Base-by-base conservation (phyloP, 371 early-diverging fungal species). In the Saksenaea vasiformis region DNA sequence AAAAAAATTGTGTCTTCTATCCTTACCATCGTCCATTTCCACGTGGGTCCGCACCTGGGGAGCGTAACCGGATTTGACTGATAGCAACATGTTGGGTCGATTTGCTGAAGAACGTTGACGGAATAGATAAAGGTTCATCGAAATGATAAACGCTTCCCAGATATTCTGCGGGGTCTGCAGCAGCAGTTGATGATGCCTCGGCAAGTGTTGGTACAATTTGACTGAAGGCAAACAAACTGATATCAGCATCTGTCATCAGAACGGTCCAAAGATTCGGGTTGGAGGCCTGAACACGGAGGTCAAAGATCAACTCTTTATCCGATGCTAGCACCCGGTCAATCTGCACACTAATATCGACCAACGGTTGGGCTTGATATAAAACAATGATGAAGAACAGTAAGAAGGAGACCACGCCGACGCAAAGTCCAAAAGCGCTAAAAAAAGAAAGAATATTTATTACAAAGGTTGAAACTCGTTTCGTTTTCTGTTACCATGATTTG, bases 231-330 rank as follows among this genome's bases (percentile, higher is more conserved):
- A 87, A 89, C 0, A 87, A 80, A 44, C 78, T 79, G 28, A 89
- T 75, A 58, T 87, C 83, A 2, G 85, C 79, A 57, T 78, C 73
- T 31, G 78, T 71, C 9, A 85, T 68, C 27, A 72, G 72, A 3
- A 87, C 83, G 34, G 79, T 78, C 77, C 84, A 83, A 35, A 82
- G 67, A 56, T 85, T 85, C 27, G 73, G 79, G 56, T 87, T 87
- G 39, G 73, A 74, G 5, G 81, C 79, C 31, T 73, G 61, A 14
- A 85, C 70, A 58, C 82, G 84, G 53, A 85, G 58, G 53, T 84
- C 84, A 57, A 87, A 85, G 34, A 87, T 74, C n/a, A 87, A 72
- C 65, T 84, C 86, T 60, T 85, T 85, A 36, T 87, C 86, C 8
- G 86, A 78, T 7, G 87, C 85, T 44, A 87, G 68, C 5, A 87